Percentiles rank a stretch among this genome's conserved stretches.
Conservation (phyloP, 805 yeast genomes). For the Spathaspora passalidarum region DNA sequence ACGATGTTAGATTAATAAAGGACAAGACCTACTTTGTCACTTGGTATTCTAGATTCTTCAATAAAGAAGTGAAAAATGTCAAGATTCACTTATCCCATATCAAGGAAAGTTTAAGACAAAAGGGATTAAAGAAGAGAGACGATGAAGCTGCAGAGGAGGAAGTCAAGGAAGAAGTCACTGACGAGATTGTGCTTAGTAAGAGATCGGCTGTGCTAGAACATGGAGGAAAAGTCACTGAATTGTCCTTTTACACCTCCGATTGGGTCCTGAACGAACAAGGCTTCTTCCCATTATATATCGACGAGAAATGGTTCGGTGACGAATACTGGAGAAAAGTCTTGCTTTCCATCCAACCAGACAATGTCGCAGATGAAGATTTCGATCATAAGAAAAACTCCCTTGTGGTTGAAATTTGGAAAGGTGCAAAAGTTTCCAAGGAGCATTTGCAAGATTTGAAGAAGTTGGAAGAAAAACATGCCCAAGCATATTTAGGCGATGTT, state of each 20-base stretch:
- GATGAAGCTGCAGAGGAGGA: conserved; percentile 1
- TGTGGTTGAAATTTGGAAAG: conserved; percentile 47
- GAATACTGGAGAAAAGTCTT: conserved; percentile 55
- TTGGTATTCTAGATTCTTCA: conserved; percentile 73
- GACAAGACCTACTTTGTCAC: conserved; percentile 72
- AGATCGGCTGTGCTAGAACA: conserved; percentile 35
- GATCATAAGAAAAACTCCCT: conserved; percentile 42
- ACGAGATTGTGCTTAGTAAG: conserved; percentile 10
- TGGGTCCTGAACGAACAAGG: conserved; percentile 69
- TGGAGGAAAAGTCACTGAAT: conserved; percentile 31
- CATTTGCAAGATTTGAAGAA: conserved; percentile 41
- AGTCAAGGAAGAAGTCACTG: background rate
- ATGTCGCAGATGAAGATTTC: conserved; percentile 63
- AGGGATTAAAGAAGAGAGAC: conserved; percentile 52
- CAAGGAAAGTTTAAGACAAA: conserved; percentile 50
- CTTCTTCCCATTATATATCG: conserved; percentile 55
- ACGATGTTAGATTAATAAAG: conserved; percentile 51
- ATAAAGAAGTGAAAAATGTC: conserved; percentile 54
- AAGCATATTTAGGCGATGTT: conserved; percentile 15
- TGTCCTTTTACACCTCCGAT: conserved; percentile 64
- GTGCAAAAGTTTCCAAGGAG: conserved; percentile 52
- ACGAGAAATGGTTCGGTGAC: conserved; percentile 57
- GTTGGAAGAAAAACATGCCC: conserved; percentile 28
- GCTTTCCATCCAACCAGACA: conserved; percentile 72
- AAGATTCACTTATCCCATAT: conserved; percentile 65